These are phyloP conservation scores for Aspergillus sp. DNA, from an alignment of 2,329 filamentous ascomycete species.

Conservation along the genomic window DNA sequence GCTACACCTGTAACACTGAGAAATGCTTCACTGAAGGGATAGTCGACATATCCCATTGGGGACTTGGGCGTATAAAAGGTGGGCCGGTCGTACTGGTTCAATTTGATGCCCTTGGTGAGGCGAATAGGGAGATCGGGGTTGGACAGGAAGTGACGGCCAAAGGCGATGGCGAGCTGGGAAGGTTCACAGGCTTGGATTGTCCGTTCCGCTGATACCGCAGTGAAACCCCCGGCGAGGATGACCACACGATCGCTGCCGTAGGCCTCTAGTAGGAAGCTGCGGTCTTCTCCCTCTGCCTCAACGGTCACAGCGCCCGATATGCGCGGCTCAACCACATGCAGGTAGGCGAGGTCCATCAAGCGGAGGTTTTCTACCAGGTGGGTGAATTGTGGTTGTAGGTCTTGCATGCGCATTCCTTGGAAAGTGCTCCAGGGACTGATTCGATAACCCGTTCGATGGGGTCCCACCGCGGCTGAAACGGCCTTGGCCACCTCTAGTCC, in stretches of 20 bases:
- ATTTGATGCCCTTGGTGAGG: constrained; percentile 35
- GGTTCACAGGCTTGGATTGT: constrained; percentile 31
- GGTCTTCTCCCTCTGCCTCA: constrained; percentile 25
- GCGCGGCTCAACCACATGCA: constrained; percentile 63
- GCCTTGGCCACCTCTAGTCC: constrained; percentile 51
- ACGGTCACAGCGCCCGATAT: constrained; percentile 39
- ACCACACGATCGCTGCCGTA: constrained; percentile 46
- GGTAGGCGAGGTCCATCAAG: constrained; percentile 56
- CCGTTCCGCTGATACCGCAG: constrained; percentile 39
- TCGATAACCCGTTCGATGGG: constrained; percentile 46
- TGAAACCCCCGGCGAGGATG: constrained; percentile 52
- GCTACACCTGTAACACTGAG: too few relatives aligned
- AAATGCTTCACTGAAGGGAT: constrained; percentile 34
- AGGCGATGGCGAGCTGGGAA: constrained; percentile 33
- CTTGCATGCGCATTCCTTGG: too few relatives aligned
- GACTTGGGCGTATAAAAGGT: constrained; percentile 42
- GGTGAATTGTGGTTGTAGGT: too few relatives aligned
- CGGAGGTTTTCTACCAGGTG: constrained; percentile 55
- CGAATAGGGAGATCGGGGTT: constrained; percentile 49
- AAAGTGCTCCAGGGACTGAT: constrained; percentile 31
- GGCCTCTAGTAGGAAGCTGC: constrained; percentile 47
- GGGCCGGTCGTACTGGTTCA: constrained; percentile 40
- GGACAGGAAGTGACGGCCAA: constrained; percentile 46
- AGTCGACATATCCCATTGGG: constrained; percentile 42
- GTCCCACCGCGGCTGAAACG: constrained; percentile 45